Conservation (phyloP, 2,329 filamentous ascomycete species). For the Alternaria conjuncta region DNA sequence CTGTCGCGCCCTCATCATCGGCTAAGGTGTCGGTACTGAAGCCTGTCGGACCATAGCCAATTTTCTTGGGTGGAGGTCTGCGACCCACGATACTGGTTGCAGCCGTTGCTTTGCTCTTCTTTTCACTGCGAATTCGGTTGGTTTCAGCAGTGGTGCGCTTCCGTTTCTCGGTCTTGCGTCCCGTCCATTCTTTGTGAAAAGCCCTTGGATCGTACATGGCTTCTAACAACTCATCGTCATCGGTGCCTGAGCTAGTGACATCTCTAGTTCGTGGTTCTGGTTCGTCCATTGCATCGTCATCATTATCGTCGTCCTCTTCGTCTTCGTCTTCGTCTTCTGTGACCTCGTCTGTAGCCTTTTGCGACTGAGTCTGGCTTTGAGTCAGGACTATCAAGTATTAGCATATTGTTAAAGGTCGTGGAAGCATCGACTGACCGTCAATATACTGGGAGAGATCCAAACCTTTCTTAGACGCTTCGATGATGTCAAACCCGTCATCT, state of each 20-base stretch:
- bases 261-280: neutral
- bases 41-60: conserved; percentile 9
- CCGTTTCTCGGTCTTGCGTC: conserved; percentile 61
- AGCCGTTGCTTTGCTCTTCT: conserved; percentile 54
- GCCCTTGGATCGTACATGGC: conserved; percentile 60
- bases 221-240: conserved; percentile 48
- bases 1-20: conserved; percentile 57
- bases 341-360: conserved; percentile 12
- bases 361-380: conserved; percentile 33
- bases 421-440: conserved; percentile 27
- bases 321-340: neutral
- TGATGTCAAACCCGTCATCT: conserved; percentile 52
- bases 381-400: conserved; percentile 32
- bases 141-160: conserved; percentile 59
- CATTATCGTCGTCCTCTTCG: conserved; percentile 14
- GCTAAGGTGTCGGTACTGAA: conserved; percentile 30
- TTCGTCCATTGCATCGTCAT: neutral
- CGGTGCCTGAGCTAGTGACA: conserved; percentile 8
- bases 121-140: conserved; percentile 55
- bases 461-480: conserved; percentile 40
- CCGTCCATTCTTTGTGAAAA: conserved; percentile 69
- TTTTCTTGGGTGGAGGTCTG: conserved; percentile 33
- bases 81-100: conserved; percentile 52
- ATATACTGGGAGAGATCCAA: conserved; percentile 45
- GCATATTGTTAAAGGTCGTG: neutral